Evolutionary conservation across 352 stramenopile genomes (phyloP), one percentile per base, ranked within the genome.

Genomic region (Phytopythium sindhum): DNA sequence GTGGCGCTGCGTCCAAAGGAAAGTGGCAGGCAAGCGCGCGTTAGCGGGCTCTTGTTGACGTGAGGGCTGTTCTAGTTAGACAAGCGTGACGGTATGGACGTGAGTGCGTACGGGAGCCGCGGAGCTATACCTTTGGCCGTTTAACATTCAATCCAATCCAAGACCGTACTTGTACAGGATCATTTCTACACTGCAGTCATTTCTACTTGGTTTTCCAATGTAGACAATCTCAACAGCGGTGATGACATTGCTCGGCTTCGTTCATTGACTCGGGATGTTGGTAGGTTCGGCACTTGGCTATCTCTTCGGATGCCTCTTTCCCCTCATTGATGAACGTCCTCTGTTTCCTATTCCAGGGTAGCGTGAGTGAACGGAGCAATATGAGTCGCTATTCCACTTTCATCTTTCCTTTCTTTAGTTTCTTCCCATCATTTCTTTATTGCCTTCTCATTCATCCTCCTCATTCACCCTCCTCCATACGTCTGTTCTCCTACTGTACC

Each of bases 91-190:
- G n/a, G 12, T n/a, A n/a, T n/a, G 1, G 8, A 45, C 39, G 39
- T 45, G 1, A 39, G 14, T 39, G 33, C 33, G 52, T 57, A 45
- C 9, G 52, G 52, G 52, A 57, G 19, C 17, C 12, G 11, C 11
- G 12, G 31, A 57, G 21, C 4, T 1, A 21, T 15, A 28, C 19
- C n/a, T 4, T 33, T 14, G 31, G 14, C 4, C 29, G 28, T 29
- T 23, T 15, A 6, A 11, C 2, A 24, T 4, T 4, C 17, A 47
- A 26, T 15, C 0, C 17, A 61, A 23, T 37, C 2, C 23, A 68
- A 72, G 65, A 71, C 65, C 65, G 60, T 71, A 71, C 65, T 71
- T 65, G 51, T 23, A 71, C 65, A 71, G 65, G 65, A 67, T 70
- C 60, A 67, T 66, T 70, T 70, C 60, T 67, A 67, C 56, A 67